Evolutionary conservation across 1,139 yeast genomes (phyloP).

Genomic region (Suhomyces guaymorum): DNA sequence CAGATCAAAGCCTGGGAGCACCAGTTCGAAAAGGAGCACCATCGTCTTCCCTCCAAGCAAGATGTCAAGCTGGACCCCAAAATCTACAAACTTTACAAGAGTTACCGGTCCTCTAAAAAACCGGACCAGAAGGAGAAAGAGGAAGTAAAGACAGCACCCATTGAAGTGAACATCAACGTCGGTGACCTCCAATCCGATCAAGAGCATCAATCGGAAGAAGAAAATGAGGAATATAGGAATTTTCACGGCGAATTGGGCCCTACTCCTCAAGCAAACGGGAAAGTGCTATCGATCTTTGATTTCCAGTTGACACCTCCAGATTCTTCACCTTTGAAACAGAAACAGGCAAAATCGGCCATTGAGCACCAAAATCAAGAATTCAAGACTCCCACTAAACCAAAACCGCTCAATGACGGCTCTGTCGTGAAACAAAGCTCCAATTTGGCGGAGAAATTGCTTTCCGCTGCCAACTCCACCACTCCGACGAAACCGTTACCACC

Average conservation of each 20-base stretch:
- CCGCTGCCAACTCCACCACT: slow-evolving; percentile 12
- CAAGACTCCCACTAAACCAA: slow-evolving; percentile 37
- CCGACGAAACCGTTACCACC: slow-evolving; percentile 5
- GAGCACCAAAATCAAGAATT: too few relatives aligned
- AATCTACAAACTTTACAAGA: slow-evolving; percentile 47
- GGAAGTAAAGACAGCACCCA: background rate
- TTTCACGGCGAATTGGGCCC: slow-evolving; percentile 58
- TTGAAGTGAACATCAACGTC: slow-evolving; percentile 9
- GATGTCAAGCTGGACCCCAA: slow-evolving; percentile 53
- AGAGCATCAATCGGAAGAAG: slow-evolving; percentile 10
- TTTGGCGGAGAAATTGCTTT: slow-evolving; percentile 9
- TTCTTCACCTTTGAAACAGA: slow-evolving; percentile 40
- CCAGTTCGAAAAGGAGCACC: slow-evolving; percentile 40
- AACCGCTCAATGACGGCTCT: slow-evolving; percentile 1
- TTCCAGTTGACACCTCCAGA: slow-evolving; percentile 48
- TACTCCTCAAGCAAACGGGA: slow-evolving; percentile 73
- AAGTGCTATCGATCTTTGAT: slow-evolving; percentile 67
- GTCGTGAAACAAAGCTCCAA: slow-evolving; percentile 10
- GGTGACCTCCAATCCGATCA: slow-evolving; percentile 10
- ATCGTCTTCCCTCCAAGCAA: slow-evolving; percentile 51
- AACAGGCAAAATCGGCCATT: slow-evolving; percentile 1
- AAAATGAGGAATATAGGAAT: slow-evolving; percentile 1
- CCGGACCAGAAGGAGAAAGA: background rate
- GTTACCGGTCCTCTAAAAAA: slow-evolving; percentile 35
- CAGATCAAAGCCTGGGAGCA: slow-evolving; percentile 69